Conservation (phyloP, 352 stramenopile species). For the Plasmopara viticola region DNA sequence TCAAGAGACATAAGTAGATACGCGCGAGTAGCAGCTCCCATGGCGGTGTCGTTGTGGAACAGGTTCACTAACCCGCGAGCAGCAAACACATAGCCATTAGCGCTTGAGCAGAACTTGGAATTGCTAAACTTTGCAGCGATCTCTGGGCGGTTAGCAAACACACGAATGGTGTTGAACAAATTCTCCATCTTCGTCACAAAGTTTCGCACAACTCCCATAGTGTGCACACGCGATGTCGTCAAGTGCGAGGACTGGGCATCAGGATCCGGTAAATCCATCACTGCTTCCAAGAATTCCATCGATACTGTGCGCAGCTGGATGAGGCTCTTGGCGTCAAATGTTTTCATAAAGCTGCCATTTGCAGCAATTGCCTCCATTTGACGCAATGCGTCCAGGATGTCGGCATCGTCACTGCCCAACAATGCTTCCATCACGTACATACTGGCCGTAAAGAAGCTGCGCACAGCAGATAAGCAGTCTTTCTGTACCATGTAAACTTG, state of each 20-base stretch:
- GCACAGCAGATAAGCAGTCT: slow-evolving; percentile 59
- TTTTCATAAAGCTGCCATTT: slow-evolving; percentile 56
- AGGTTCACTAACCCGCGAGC: slow-evolving; percentile 69
- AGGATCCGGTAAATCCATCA: slow-evolving; percentile 66
- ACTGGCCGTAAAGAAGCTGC: slow-evolving; percentile 70
- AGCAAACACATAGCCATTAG: slow-evolving; percentile 75
- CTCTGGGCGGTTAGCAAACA: slow-evolving; percentile 47
- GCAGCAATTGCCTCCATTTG: slow-evolving; percentile 60
- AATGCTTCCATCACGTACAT: slow-evolving; percentile 70
- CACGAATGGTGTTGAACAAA: slow-evolving; percentile 49
- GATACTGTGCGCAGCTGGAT: slow-evolving; percentile 43
- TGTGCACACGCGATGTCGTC: slow-evolving; percentile 51
- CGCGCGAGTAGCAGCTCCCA: slow-evolving; percentile 68
- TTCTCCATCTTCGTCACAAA: slow-evolving; percentile 74
- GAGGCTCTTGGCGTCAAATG: slow-evolving; percentile 51
- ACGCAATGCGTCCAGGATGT: slow-evolving; percentile 55
- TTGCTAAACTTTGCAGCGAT: slow-evolving; percentile 60
- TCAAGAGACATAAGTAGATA: slow-evolving; percentile 68
- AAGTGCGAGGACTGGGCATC: slow-evolving; percentile 44
- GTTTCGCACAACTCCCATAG: slow-evolving; percentile 66
- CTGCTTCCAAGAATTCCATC: slow-evolving; percentile 69
- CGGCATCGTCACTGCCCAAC: slow-evolving; percentile 53
- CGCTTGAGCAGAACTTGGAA: slow-evolving; percentile 67
- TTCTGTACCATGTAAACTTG: slow-evolving; percentile 62
- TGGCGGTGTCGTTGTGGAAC: slow-evolving; percentile 67